phyloP scores from a whole-genome alignment of 331 rosid genomes.

The Quercus tomentella region DNA sequence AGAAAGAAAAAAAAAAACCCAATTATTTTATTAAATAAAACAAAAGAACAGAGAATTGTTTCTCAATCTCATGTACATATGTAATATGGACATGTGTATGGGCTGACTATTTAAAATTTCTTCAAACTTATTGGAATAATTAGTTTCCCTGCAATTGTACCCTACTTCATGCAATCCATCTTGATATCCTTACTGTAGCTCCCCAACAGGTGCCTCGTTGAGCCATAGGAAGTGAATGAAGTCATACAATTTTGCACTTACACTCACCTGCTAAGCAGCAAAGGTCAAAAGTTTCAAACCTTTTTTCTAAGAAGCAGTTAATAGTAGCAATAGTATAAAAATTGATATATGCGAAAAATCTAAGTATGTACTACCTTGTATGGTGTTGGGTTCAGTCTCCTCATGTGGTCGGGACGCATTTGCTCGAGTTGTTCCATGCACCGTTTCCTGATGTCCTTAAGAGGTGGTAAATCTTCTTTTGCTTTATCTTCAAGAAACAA shows the following conservation, averaged over 20 bases:
- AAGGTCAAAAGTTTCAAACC: not conserved
- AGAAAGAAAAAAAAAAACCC: too few relatives aligned
- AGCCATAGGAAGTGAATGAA: conserved; percentile 99
- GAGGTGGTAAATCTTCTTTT: conserved; percentile 61
- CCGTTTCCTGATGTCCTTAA: conserved; percentile 65
- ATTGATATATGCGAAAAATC: not conserved
- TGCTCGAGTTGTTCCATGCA: conserved; percentile 80
- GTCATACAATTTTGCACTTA: conserved; percentile 79
- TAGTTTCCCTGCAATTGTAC: not conserved
- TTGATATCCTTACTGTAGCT: conserved; percentile 53
- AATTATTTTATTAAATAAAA: not conserved
- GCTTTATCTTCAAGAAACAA: conserved; percentile 39
- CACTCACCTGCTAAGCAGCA: conserved; percentile 62
- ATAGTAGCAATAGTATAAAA: not conserved
- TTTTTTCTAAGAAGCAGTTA: not conserved
- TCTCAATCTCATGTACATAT: not conserved
- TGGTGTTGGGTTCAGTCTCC: conserved; percentile 96
- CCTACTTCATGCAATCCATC: conserved; percentile 3
- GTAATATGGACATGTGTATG: not conserved
- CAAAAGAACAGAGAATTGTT: not conserved
- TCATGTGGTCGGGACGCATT: conserved; percentile 98
- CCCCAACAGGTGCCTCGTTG: conserved; percentile 99
- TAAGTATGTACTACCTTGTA: conserved; percentile 59
- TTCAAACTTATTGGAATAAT: conserved; percentile 5
- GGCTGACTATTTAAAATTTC: conserved; percentile 12